These are phyloP conservation scores for Harringtonia lauricola DNA, from an alignment of 2,329 filamentous ascomycete genomes.

Conservation along the genomic window DNA sequence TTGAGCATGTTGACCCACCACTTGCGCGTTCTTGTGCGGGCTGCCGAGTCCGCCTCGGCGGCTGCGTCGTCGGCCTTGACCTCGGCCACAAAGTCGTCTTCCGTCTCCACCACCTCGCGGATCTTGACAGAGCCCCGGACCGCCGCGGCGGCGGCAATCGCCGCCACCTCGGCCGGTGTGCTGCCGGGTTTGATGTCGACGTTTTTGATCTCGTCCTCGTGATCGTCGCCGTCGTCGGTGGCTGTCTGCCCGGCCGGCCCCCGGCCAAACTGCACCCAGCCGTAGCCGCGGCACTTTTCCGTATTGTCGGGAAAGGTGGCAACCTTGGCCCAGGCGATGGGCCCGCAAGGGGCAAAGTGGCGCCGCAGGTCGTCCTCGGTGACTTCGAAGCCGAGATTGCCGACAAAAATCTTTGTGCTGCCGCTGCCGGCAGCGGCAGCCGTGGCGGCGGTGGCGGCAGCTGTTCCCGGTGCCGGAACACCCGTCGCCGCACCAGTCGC, in stretches of 20 bases:
- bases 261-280: conserved; percentile 78
- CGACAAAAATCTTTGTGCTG: conserved; percentile 75
- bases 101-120: conserved; percentile 51
- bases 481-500: too few species aligned
- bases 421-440: conserved; percentile 33
- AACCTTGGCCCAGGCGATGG: conserved; percentile 72
- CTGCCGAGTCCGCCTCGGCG: conserved; percentile 26
- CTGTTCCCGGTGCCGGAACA: conserved; percentile 11
- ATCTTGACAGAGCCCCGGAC: conserved; percentile 74
- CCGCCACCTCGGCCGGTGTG: conserved; percentile 26
- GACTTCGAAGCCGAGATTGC: conserved; percentile 74
- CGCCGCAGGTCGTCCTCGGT: conserved; percentile 70
- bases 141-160: conserved; percentile 62
- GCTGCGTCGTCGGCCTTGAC: conserved; percentile 27
- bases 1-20: conserved; percentile 81
- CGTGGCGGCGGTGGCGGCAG: conserved; percentile 21
- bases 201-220: neutral
- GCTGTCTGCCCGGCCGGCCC: neutral
- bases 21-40: conserved; percentile 49
- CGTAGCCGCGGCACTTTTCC: conserved; percentile 96
- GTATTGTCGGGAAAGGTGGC: conserved; percentile 86
- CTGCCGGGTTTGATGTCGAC: neutral
- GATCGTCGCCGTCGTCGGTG: neutral
- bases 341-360: conserved; percentile 78
- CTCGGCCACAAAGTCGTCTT: conserved; percentile 46